Conservation (phyloP, 371 early-diverging fungal genomes). For the Dinochytrium kinnereticum region DNA sequence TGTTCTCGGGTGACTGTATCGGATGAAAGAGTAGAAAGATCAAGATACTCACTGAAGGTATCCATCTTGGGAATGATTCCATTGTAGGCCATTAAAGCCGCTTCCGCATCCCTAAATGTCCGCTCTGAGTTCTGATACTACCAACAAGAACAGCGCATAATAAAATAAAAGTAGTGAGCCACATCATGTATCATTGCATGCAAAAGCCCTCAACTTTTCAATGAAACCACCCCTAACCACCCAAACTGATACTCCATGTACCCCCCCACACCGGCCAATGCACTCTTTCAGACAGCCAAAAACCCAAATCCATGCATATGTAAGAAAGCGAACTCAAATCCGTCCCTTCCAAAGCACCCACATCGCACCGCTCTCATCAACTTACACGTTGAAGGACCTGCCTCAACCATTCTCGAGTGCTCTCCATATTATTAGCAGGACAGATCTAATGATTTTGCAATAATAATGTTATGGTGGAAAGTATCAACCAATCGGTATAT, state of each 20-base stretch:
- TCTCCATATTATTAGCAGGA: too few species aligned
- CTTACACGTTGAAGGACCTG: slow-evolving; percentile 37
- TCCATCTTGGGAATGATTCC: slow-evolving; percentile 75
- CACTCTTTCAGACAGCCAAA: neutral
- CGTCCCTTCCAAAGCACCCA: too few species aligned
- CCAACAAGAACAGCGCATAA: neutral
- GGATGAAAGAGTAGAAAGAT: too few species aligned
- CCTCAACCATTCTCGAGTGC: slow-evolving; percentile 36
- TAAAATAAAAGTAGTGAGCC: neutral
- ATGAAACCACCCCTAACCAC: too few species aligned
- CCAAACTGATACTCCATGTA: neutral
- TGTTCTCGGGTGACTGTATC: too few species aligned
- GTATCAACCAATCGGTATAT: too few species aligned
- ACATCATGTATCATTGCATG: too few species aligned
- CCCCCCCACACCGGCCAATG: neutral
- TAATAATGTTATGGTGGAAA: too few species aligned
- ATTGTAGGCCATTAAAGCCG: slow-evolving; percentile 66
- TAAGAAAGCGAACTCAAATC: neutral
- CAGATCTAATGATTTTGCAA: too few species aligned
- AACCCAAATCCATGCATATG: neutral
- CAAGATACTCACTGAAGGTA: slow-evolving; percentile 64
- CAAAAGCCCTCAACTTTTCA: too few species aligned
- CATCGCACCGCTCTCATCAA: neutral
- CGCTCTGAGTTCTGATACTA: slow-evolving; percentile 72
- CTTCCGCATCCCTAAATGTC: slow-evolving; percentile 71